A percentile compares a stretch with the other conserved stretches of the same genome.
These are phyloP conservation scores for Ophiocordyceps australis DNA, from an alignment of 2,329 filamentous ascomycete genomes.

Conservation along the genomic window DNA sequence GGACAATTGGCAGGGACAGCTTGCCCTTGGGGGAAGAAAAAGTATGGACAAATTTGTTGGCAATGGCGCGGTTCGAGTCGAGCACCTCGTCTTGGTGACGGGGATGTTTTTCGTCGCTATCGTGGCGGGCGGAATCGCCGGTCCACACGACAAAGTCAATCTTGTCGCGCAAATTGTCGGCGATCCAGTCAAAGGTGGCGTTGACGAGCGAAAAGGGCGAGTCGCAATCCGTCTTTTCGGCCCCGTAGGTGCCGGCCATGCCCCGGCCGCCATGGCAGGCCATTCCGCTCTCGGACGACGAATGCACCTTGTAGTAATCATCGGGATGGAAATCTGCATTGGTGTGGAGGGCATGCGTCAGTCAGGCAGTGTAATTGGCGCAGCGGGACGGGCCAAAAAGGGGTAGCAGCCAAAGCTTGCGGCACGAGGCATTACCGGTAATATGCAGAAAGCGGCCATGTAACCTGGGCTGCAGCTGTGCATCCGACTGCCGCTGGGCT, in stretches of 20 bases:
- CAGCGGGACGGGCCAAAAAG: neutral
- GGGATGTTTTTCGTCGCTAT: constrained; percentile 67
- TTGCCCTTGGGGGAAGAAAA: constrained; percentile 43
- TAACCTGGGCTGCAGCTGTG: constrained; percentile 23
- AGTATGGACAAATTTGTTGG: constrained; percentile 56
- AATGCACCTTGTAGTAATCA: constrained; percentile 63
- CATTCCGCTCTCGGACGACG: constrained; percentile 46
- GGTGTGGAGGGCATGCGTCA: neutral
- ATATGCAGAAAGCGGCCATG: constrained; percentile 73
- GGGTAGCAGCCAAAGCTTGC: neutral
- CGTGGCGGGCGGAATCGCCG: constrained; percentile 76
- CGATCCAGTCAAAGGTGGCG: constrained; percentile 80
- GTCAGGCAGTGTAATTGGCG: neutral
- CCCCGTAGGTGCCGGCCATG: constrained; percentile 62
- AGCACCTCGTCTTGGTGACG: constrained; percentile 62
- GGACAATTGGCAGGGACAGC: constrained; percentile 62
- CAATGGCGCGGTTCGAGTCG: constrained; percentile 55
- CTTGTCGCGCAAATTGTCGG: constrained; percentile 53
- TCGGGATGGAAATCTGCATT: constrained; percentile 77
- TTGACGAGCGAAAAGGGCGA: constrained; percentile 65
- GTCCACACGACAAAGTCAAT: constrained; percentile 92
- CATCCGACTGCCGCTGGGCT: constrained; percentile 1
- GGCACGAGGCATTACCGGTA: constrained; percentile 44
- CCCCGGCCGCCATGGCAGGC: constrained; percentile 71
- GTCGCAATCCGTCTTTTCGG: constrained; percentile 80